These are phyloP conservation scores for Oryza punctata DNA, from an alignment of 176 grass and related monocot species.

Conservation along the genomic window DNA sequence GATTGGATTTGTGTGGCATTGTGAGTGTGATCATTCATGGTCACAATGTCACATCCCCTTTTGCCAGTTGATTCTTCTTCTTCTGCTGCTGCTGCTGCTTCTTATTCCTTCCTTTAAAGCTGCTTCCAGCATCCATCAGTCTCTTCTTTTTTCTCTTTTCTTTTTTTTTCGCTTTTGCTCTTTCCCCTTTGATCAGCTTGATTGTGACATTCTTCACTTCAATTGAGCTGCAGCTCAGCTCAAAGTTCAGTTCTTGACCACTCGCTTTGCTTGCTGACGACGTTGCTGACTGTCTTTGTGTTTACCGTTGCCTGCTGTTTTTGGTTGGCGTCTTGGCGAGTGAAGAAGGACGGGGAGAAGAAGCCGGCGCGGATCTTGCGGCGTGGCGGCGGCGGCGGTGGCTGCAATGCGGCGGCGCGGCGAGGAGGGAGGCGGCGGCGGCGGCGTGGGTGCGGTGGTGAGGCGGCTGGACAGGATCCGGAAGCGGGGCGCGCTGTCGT, in stretches of 20 bases:
- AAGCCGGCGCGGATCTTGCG: neutral
- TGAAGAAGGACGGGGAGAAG: neutral
- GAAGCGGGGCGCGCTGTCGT: constrained; percentile 63
- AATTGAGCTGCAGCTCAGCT: neutral
- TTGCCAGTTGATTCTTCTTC: constrained; percentile 6
- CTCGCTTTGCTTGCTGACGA: neutral
- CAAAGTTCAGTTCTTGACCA: constrained; percentile 31
- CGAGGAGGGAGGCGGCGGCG: constrained; percentile 20
- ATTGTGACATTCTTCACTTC: constrained; percentile 20
- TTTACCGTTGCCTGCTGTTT: neutral
- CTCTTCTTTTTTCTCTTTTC: constrained; percentile 10
- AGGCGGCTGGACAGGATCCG: constrained; percentile 38
- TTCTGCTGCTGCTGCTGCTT: constrained; percentile 22
- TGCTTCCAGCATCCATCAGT: constrained; percentile 36
- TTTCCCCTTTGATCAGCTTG: constrained; percentile 49
- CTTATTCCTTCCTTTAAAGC: constrained; percentile 64
- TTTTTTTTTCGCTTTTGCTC: constrained; percentile 32
- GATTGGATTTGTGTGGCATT: neutral
- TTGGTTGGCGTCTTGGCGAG: neutral
- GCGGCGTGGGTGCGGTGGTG: constrained; percentile 10
- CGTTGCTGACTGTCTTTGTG: neutral
- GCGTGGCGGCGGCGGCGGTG: neutral
- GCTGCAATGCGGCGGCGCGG: constrained; percentile 50
- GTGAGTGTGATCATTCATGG: neutral
- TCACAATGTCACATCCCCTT: neutral